A percentile compares a stretch with the other conserved stretches of the same genome.
phyloP scores from a whole-genome alignment of 345 rosid species.

The Viola odorata region DNA sequence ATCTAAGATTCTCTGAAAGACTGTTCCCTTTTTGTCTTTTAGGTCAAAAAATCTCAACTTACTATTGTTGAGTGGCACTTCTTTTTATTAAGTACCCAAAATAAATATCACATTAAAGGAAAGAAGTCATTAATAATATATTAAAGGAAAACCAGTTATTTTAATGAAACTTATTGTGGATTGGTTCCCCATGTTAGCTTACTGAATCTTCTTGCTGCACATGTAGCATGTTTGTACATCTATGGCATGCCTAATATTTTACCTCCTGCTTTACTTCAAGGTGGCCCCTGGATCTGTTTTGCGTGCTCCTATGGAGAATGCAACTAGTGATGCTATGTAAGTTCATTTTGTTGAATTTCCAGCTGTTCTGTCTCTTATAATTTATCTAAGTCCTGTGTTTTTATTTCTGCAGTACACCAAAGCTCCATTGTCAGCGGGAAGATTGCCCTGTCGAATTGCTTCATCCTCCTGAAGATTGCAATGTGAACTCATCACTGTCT shows the following conservation, averaged over 20 bases:
- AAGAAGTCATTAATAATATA: too few relatives aligned
- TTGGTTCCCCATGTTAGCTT: too few relatives aligned
- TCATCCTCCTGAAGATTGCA: slow-evolving; percentile 98
- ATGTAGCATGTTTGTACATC: not conserved
- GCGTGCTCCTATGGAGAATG: slow-evolving; percentile 86
- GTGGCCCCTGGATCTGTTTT: slow-evolving; percentile 88
- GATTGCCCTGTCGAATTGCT: slow-evolving; percentile 85
- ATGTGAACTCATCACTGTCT: slow-evolving; percentile 87
- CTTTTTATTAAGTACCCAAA: too few relatives aligned
- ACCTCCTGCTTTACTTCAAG: slow-evolving; percentile 37
- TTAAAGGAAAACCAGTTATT: too few relatives aligned
- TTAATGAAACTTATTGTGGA: too few relatives aligned
- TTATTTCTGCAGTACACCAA: slow-evolving; percentile 58
- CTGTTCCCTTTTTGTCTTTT: too few relatives aligned
- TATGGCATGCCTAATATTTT: slow-evolving; percentile 1
- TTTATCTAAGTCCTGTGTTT: slow-evolving; percentile 12
- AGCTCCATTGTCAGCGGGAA: slow-evolving; percentile 70
- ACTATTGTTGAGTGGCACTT: too few relatives aligned
- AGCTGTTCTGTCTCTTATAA: slow-evolving; percentile 1
- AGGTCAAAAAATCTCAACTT: too few relatives aligned
- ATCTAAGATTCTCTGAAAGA: too few relatives aligned
- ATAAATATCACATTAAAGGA: too few relatives aligned
- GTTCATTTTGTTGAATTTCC: slow-evolving; percentile 26
- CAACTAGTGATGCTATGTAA: slow-evolving; percentile 78
- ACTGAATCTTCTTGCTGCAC: not conserved